Base-by-base conservation (phyloP, 352 stramenopile species). In the Blastocystis sp. region DNA sequence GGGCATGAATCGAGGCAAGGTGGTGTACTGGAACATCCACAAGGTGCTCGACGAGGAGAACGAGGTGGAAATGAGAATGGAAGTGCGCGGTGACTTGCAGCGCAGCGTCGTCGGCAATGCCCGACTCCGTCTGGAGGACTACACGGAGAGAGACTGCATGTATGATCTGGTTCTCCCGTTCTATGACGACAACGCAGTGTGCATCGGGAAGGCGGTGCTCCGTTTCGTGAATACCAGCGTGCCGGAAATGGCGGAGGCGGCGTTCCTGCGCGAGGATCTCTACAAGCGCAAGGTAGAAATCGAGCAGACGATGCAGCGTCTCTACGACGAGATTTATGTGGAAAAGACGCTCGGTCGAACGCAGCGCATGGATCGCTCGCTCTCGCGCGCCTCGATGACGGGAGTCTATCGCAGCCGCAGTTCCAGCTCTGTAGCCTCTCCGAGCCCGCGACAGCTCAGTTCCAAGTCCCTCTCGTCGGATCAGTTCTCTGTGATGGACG, bases 141-240 rank as follows among this genome's bases (percentile, higher is more conserved):
- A 63, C 53, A 46, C n/a, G 21, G 48, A 81, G 69, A 81, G 63
- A 44, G 69, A 81, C n/a, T n/a, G 18, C 16, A 29, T 81, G 46
- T 81, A 81, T n/a, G 69, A 81, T 61, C n/a, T 81, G 18, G 42
- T 81, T 8, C n/a, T 81, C n/a, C 69, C 69, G 7, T 63, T 64
- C 53, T 61, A 40, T 27, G n/a, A 9, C 14, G 24, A 81, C n/a
- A 44, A 81, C 11, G n/a, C 27, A 42, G 14, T n/a, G 48, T 16
- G 16, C 34, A 29, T 81, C 16, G 69, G 69, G 21, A 46, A 81
- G 14, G 69, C 29, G 51, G 21, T 42, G 18, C 34, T 81, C 21
- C 29, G 69, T 14, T 81, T 81, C 32, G 69, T 81, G 34, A 81
- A 81, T n/a, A 44, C 69, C 7, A 42, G 29, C 21, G 69, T 27